Base-by-base conservation (phyloP, 129 eudicot species). In the Sambucus nigra region DNA sequence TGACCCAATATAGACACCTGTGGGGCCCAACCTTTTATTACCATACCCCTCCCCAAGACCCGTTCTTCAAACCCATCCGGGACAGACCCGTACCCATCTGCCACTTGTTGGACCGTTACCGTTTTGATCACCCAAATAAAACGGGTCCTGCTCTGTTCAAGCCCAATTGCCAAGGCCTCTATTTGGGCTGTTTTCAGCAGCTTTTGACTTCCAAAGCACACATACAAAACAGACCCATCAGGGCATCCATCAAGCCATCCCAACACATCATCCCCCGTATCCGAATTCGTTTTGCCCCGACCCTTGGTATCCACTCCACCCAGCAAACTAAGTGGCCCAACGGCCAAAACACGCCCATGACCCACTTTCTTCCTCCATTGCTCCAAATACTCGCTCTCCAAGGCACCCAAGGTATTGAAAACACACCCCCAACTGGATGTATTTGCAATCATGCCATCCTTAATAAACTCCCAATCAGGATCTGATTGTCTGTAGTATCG, bases 1-100 rank as follows among this genome's bases (percentile, higher is more conserved):
- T 87, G 94, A 26, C 69, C 64, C 69, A 87, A 64, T 70, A 83
- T 87, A 19, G 71, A 33, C 63, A 66, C 74, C 46, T 87, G 88
- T 16, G 94, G 89, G 6, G 81, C 94, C 96, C 94, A 87, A 11
- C 77, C 94, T 32, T 49, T 58, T 15, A 82, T 26, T 24, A 83
- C 77, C 29, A 76, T 2, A 2, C 96, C 94, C 18, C 66, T 61
- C 25, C 72, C 76, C 28, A 60, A 26, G 0, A 80, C 81, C 51
- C 66, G 65, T 10, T 44, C 55, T 22, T 75, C 84, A 5, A 80
- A 77, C 53, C 75, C 79, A 54, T 50, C 32, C 0, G 81, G 72
- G 17, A 75, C 59, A 1, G 40, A 38, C 49, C 76, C 75, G 19
- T 39, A 51, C 29, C 78, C 67, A 0, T 56, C 52, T 2, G 59